Conservation (phyloP, 257 asterid species). For the Solanum virginianum region DNA sequence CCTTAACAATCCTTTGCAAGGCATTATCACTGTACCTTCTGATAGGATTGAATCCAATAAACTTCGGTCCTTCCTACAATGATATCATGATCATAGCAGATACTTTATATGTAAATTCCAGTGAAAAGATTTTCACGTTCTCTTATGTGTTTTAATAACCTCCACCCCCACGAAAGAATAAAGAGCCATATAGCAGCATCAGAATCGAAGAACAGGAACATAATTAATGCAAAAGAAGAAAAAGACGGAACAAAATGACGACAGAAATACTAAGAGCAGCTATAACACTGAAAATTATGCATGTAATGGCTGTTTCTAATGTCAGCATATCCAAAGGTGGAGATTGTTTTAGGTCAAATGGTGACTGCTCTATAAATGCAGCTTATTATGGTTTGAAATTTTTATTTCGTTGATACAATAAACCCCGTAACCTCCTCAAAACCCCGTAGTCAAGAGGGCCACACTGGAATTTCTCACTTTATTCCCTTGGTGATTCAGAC, state of each 20-base stretch:
- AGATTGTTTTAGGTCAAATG: not conserved
- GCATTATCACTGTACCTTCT: slow-evolving; percentile 47
- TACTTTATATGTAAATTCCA: not conserved
- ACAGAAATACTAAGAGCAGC: not conserved
- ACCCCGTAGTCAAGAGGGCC: not conserved
- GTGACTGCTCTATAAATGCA: not conserved
- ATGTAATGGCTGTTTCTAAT: not conserved
- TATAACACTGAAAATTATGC: not conserved
- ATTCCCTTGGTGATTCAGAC: not conserved
- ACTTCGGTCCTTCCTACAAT: slow-evolving; percentile 70
- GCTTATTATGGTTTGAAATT: not conserved
- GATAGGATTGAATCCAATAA: slow-evolving; percentile 50
- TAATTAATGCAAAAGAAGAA: not conserved
- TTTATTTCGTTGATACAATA: not conserved
- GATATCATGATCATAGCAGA: not conserved
- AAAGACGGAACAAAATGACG: no score
- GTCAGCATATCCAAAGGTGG: not conserved
- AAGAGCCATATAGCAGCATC: not conserved
- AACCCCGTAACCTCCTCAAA: not conserved
- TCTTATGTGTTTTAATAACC: not conserved
- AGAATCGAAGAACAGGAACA: not conserved
- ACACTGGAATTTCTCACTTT: not conserved
- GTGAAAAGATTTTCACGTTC: not conserved
- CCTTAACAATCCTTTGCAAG: slow-evolving; percentile 78
- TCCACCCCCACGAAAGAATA: not conserved